Evolutionary conservation across 257 asterid genomes (phyloP).

Genomic region (Jacaranda copaia): DNA sequence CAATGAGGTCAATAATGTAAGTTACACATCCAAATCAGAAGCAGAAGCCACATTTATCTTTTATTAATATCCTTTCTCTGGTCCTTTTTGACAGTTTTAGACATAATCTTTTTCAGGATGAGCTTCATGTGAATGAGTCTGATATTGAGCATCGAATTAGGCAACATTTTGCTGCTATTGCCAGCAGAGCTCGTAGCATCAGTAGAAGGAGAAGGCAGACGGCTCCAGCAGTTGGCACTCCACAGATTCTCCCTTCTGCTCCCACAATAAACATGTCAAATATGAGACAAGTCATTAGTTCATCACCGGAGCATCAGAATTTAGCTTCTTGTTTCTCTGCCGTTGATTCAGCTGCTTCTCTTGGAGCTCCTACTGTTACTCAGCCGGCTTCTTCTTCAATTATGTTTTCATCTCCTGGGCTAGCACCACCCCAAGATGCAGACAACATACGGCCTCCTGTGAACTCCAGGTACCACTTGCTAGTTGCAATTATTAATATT

Average conservation of each 20-base stretch:
- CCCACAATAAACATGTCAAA: conserved; percentile 37
- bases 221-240: conserved; percentile 40
- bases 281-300: conserved; percentile 26
- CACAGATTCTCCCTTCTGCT: conserved; percentile 45
- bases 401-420: conserved; percentile 12
- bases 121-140: conserved; percentile 39
- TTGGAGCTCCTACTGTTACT: conserved; percentile 30
- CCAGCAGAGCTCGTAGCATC: conserved; percentile 42
- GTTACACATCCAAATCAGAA: conserved; percentile 16
- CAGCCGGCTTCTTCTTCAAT: conserved; percentile 30
- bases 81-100: not conserved
- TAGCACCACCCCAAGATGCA: conserved; percentile 25
- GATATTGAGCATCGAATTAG: conserved; percentile 49
- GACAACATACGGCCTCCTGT: conserved; percentile 23
- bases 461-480: conserved; percentile 50
- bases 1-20: conserved; percentile 46
- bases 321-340: conserved; percentile 20
- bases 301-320: conserved; percentile 29
- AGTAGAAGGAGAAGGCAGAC: conserved; percentile 50
- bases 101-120: conserved; percentile 42
- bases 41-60: not conserved
- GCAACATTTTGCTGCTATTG: conserved; percentile 50
- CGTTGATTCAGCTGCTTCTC: conserved; percentile 33
- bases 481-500: not conserved
- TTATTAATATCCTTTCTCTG: not conserved